Evolutionary conservation across 2,329 filamentous ascomycete species (phyloP).

Genomic region (Hypoxylon sp.): DNA sequence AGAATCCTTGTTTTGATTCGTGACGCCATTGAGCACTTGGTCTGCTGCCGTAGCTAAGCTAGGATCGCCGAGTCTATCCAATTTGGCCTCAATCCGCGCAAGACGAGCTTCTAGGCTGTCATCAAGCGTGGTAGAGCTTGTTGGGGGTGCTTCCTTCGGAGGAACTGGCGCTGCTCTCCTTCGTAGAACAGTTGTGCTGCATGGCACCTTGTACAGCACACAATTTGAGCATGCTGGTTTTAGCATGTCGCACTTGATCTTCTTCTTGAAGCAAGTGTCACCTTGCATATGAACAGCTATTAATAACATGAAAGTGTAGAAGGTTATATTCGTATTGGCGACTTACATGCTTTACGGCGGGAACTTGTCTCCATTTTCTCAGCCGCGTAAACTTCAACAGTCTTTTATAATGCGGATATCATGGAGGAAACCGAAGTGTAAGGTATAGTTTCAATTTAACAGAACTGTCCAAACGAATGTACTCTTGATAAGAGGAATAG

Average conservation of each 20-base stretch:
- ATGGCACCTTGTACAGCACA: slow-evolving; percentile 59
- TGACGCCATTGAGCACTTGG: neutral
- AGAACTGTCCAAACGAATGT: neutral
- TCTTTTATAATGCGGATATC: neutral
- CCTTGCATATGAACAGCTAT: slow-evolving; percentile 15
- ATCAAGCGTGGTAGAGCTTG: slow-evolving; percentile 2
- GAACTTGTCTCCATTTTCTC: slow-evolving; percentile 51
- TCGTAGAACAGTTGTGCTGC: slow-evolving; percentile 53
- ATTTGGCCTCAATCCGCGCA: slow-evolving; percentile 51
- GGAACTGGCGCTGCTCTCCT: slow-evolving; percentile 41
- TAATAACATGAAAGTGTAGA: slow-evolving; percentile 1
- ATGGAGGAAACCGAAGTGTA: neutral
- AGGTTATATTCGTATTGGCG: neutral
- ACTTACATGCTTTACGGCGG: slow-evolving; percentile 49
- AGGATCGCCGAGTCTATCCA: slow-evolving; percentile 43
- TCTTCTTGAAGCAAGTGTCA: slow-evolving; percentile 62
- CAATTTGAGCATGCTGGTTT: slow-evolving; percentile 63
- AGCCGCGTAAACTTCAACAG: neutral
- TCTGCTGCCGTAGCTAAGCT: slow-evolving; percentile 6
- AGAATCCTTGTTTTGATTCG: neutral
- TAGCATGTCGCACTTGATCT: slow-evolving; percentile 63
- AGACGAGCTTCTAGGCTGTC: slow-evolving; percentile 48
- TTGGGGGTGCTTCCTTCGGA: slow-evolving; percentile 24
- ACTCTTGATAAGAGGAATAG: neutral
- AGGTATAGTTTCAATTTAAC: neutral